These are phyloP conservation scores for Cryptococcus hybrid DNA, from an alignment of 1,284 basidiomycete genomes.

Conservation along the genomic window DNA sequence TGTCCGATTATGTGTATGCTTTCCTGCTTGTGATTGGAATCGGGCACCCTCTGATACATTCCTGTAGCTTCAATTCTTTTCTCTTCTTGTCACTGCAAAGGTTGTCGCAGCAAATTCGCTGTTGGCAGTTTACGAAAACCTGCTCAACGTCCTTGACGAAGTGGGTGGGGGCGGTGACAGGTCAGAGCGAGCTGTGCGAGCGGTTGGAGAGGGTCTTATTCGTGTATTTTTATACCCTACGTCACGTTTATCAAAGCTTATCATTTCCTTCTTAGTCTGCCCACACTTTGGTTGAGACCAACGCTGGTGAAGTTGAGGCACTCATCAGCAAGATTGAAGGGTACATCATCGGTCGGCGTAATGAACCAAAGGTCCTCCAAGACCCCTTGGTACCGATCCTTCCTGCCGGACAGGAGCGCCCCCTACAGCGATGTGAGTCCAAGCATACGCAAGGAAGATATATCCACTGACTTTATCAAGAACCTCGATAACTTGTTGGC, in stretches of 20 bases:
- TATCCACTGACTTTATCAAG: slow-evolving; percentile 14
- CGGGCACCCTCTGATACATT: not conserved
- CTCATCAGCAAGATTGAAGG: slow-evolving; percentile 38
- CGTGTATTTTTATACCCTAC: slow-evolving; percentile 56
- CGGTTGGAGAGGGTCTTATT: slow-evolving; percentile 82
- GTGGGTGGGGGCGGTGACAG: slow-evolving; percentile 84
- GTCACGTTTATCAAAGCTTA: slow-evolving; percentile 39
- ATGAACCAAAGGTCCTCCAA: slow-evolving; percentile 22
- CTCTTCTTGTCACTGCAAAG: slow-evolving; percentile 72
- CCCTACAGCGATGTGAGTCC: slow-evolving; percentile 33
- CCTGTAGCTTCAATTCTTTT: slow-evolving; percentile 80
- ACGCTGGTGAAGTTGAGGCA: slow-evolving; percentile 34
- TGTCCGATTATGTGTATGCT: slow-evolving; percentile 74
- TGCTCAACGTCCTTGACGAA: slow-evolving; percentile 81
- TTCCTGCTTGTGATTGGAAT: not conserved
- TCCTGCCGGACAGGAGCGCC: slow-evolving; percentile 28
- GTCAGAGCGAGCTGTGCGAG: slow-evolving; percentile 77
- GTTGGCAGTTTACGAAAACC: slow-evolving; percentile 71
- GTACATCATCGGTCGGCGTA: slow-evolving; percentile 32
- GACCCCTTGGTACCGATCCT: slow-evolving; percentile 39
- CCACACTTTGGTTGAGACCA: slow-evolving; percentile 26
- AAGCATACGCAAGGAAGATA: not conserved
- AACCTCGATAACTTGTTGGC: slow-evolving; percentile 35
- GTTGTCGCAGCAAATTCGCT: slow-evolving; percentile 74
- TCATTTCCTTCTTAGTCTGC: slow-evolving; percentile 50